These are phyloP conservation scores for Dissophora globulifera DNA, from an alignment of 192 early-diverging fungal species.

Conservation along the genomic window DNA sequence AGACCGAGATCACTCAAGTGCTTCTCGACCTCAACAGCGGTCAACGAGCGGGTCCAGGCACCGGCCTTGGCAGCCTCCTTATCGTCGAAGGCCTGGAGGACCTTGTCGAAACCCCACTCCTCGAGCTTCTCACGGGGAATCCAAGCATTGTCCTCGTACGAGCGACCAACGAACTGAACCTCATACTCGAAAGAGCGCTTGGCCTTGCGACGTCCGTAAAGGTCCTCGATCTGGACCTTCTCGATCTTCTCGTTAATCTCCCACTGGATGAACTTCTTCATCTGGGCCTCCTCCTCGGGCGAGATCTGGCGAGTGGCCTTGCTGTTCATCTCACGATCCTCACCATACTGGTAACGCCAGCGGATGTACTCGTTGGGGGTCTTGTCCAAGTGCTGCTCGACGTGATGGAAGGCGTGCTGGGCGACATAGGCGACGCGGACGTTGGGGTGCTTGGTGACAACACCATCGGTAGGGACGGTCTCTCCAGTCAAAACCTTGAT, in stretches of 20 bases:
- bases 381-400: constrained; percentile 81
- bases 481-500: constrained; percentile 83
- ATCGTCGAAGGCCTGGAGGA: constrained; percentile 60
- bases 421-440: constrained; percentile 87
- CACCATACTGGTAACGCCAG: constrained; percentile 82
- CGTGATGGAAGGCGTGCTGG: constrained; percentile 89
- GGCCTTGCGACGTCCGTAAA: constrained; percentile 76
- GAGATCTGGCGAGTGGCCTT: constrained; percentile 78
- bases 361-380: constrained; percentile 69
- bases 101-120: constrained; percentile 84
- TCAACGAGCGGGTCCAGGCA: constrained; percentile 76
- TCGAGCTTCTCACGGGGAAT: constrained; percentile 75
- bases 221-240: constrained; percentile 64
- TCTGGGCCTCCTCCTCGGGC: constrained; percentile 68
- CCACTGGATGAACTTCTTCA: constrained; percentile 57
- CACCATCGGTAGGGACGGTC: constrained; percentile 73
- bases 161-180: constrained; percentile 80
- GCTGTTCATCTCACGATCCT: constrained; percentile 81
- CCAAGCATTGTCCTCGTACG: constrained; percentile 79
- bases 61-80: constrained; percentile 79
- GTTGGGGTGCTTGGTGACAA: constrained; percentile 86
- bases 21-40: constrained; percentile 73
- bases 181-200: constrained; percentile 73
- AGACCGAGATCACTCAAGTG: constrained; percentile 83
- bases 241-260: constrained; percentile 58